Base-by-base conservation (phyloP, 192 early-diverging fungal genomes). In the Obelidium mucronatum region DNA sequence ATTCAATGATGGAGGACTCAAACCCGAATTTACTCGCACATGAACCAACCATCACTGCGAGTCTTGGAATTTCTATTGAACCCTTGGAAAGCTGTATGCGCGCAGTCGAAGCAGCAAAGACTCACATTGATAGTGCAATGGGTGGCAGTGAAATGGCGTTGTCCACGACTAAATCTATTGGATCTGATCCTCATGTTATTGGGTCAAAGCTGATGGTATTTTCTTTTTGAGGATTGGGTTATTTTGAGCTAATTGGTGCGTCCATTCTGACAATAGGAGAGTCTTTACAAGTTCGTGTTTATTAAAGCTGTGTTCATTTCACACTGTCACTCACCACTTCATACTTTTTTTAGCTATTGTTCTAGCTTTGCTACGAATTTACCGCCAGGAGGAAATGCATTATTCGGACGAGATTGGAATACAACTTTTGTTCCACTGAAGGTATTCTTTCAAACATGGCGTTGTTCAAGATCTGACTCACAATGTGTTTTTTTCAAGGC, bases 41-140 rank as follows among this genome's bases (percentile, higher is more conserved):
- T 40, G 80, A 54, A 28, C 51, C 63, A 15, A 78, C 74, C 66
- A 75, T 84, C 26, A 82, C 85, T 54, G 92, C 92, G 5, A 90
- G 91, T 35, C 82, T 99, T 24, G 97, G 97, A 2, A 97, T 99
- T 48, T 95, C 94, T 0, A 95, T 99, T 17, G 97, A 99, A 74
- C 94, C 96, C 1, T 77, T 94, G 6, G 84, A 89, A 54, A 75
- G 81, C 1, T 99, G 17, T 79, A 89, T 67, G 79, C 90, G 52
- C 8, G 88, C 92, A 54, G 54, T 78, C 17, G 42, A 35, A 67
- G 67, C 67, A 39, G 72, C 87, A 55, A 68, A 64, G 73, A 35
- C 5, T 19, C 33, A 34, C 1, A 54, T 2, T 33, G 61, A 24
- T 4, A 44, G 75, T 67, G 70, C 80, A 31, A 70, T 83, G 19